Base-by-base conservation (phyloP, 495 filamentous ascomycete species). In the Amniculicola lignicola region DNA sequence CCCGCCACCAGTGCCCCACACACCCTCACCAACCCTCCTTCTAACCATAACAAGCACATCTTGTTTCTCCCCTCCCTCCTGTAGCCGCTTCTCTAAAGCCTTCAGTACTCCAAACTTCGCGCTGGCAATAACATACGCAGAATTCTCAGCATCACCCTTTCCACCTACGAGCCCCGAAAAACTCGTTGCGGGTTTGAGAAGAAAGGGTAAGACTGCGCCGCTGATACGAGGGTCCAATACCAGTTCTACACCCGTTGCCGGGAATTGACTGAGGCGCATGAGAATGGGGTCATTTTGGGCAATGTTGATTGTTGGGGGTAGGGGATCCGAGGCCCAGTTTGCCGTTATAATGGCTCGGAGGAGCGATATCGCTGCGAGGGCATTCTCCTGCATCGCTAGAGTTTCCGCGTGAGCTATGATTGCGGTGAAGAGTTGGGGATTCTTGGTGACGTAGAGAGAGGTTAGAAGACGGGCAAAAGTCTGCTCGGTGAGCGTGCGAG, bases 111-210 rank as follows among this genome's bases (percentile, higher is more conserved):
- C 81, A 59, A 79, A 79, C 61, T 83, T 85, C 2, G 79, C 79
- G 18, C 72, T 75, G 3, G 80, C 82, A 36, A 86, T 71, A 55
- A 78, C 75, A 72, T 81, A 86, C 4, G 81, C 78, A 0, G 76
- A 73, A 59, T 73, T 79, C 55, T 84, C 79, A 11, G 76, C 66
- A 54, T 83, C 81, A 1, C 79, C 80, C 2, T 75, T 73, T 21
- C 81, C 81, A 12, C 79, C 78, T 0, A 82, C 79, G 38, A 82
- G 75, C 27, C 80, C 81, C 18, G 76, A 72, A 39, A 80, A 82
- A 2, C 75, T 77, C 22, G 79, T 75, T 11, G 82, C 75, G 12
- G 80, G 80, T 39, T 76, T 77, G 49, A 85, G 77, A 2, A 86
- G 72, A 62, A 79, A 84, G 0, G 81, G 81, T 4, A 85, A 64